Conservation (phyloP, 257 asterid species). For the Solanum medicagineum region DNA sequence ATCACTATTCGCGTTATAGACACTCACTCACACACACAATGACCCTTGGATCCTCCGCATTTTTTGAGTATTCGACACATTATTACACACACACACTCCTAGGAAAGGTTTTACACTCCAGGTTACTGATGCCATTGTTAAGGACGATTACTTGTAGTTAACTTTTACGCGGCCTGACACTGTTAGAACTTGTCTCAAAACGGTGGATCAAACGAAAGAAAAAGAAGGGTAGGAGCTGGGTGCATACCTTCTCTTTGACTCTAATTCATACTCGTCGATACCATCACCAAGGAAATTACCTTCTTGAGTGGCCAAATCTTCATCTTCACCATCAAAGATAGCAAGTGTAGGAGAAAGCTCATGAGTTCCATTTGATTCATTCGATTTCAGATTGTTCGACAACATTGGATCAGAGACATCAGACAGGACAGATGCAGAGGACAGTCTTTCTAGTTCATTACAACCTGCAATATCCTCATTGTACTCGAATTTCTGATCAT, state of each 20-base stretch:
- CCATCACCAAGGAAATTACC: slow-evolving; percentile 35
- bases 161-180: not conserved
- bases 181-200: not conserved
- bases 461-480: not conserved
- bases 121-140: not conserved
- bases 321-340: slow-evolving; percentile 24
- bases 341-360: slow-evolving; percentile 19
- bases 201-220: not conserved
- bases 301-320: slow-evolving; percentile 30
- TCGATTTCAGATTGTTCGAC: not conserved
- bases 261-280: slow-evolving; percentile 33
- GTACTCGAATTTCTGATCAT: not conserved
- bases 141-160: not conserved
- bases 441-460: slow-evolving; percentile 7
- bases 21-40: not conserved
- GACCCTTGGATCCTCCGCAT: not conserved
- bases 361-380: slow-evolving; percentile 14
- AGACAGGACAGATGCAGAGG: slow-evolving; percentile 11
- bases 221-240: not conserved
- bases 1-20: not conserved
- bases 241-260: slow-evolving; percentile 46
- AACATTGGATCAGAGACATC: slow-evolving; percentile 20
- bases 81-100: not conserved
- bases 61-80: not conserved
- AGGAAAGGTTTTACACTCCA: not conserved